phyloP scores from a whole-genome alignment of 148 eudicot species.

The Camellia lanceoleosa region DNA sequence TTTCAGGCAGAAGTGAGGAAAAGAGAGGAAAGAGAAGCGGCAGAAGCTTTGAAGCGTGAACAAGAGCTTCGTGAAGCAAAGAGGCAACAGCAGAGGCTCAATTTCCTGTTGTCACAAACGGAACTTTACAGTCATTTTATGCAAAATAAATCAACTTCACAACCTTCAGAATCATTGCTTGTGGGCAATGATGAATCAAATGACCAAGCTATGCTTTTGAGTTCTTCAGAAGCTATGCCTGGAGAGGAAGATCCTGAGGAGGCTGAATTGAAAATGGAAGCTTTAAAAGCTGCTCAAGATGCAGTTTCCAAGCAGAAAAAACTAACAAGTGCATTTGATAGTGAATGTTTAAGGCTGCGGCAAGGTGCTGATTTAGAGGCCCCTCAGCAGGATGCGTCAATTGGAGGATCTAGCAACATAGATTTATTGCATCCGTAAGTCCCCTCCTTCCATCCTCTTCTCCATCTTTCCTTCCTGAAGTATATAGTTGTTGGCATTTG shows the following conservation, averaged over 20 bases:
- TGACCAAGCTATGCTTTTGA: conserved; percentile 46
- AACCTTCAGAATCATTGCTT: conserved; percentile 48
- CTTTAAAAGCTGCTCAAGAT: conserved; percentile 92
- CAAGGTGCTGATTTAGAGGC: conserved; percentile 49
- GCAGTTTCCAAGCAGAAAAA: conserved; percentile 94
- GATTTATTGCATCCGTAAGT: conserved; percentile 94
- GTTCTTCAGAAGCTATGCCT: conserved; percentile 40
- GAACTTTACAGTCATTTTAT: conserved; percentile 97
- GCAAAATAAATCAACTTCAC: conserved; percentile 77
- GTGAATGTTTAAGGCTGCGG: conserved; percentile 73
- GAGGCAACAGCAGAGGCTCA: conserved; percentile 94
- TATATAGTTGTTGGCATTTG: conserved; percentile 1
- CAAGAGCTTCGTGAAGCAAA: conserved; percentile 94
- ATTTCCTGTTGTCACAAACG: conserved; percentile 91
- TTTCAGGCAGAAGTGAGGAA: conserved; percentile 86
- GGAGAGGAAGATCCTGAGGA: conserved; percentile 76
- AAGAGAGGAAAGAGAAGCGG: conserved; percentile 91
- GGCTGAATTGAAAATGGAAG: conserved; percentile 81
- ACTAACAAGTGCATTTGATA: conserved; percentile 84
- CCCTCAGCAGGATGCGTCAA: conserved; percentile 53
- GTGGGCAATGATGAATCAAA: conserved; percentile 35
- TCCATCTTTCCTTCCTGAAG: background rate
- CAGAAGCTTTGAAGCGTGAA: conserved; percentile 94
- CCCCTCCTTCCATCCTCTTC: background rate
- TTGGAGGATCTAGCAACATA: conserved; percentile 73